Percentiles rank a stretch among this genome's conserved stretches.
These are phyloP conservation scores for Hanseniaspora sp. DNA, from an alignment of 1,139 yeast species.

Conservation along the genomic window DNA sequence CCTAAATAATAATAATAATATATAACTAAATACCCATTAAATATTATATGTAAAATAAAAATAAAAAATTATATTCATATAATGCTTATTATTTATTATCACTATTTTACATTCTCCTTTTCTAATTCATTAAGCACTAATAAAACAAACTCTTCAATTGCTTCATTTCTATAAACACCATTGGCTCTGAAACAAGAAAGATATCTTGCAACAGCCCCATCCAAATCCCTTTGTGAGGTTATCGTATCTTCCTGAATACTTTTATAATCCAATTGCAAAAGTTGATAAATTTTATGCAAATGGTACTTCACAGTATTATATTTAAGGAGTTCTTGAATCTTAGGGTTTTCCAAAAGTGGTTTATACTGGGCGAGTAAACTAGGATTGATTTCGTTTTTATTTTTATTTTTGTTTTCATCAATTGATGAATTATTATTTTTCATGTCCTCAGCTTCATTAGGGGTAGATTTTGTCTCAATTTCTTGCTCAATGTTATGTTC, in stretches of 20 bases:
- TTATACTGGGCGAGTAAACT: slow-evolving; percentile 18
- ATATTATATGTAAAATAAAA: too few relatives aligned
- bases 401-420: neutral
- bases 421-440: neutral
- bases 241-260: slow-evolving; percentile 20
- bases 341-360: slow-evolving; percentile 21
- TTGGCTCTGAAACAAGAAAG: slow-evolving; percentile 28
- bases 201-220: slow-evolving; percentile 28
- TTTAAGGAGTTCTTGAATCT: slow-evolving; percentile 24
- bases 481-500: slow-evolving; percentile 16
- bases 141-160: slow-evolving; percentile 30
- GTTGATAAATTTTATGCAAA: slow-evolving; percentile 26
- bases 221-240: slow-evolving; percentile 23
- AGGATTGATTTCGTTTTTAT: neutral
- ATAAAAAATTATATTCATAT: neutral
- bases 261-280: slow-evolving; percentile 21
- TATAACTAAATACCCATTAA: too few relatives aligned
- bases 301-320: slow-evolving; percentile 31
- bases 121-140: slow-evolving; percentile 17
- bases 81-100: neutral
- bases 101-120: too few relatives aligned
- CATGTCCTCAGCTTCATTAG: neutral
- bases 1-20: slow-evolving; percentile 20
- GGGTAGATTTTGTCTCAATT: neutral
- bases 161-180: slow-evolving; percentile 30